Base-by-base conservation (phyloP, 306 rosid species). In the Quercus mongolica region DNA sequence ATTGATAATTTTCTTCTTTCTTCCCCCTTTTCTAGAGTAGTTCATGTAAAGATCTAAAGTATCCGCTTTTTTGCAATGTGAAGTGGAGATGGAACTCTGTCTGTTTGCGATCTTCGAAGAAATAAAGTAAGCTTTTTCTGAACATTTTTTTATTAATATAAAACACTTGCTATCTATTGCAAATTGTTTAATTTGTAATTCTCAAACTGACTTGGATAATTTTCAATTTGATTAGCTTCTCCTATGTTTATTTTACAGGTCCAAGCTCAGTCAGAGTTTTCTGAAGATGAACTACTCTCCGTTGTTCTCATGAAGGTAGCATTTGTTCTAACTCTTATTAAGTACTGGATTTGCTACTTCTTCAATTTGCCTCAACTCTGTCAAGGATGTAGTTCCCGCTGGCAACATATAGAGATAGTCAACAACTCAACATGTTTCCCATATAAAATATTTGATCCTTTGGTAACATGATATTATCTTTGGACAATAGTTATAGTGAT, bases 301-400 rank as follows among this genome's bases (percentile, higher is more conserved):
- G 90, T 94, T 75, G 97, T 94, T 85, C 73, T 92, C 76, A 89
- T 92, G 97, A 94, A 92, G 98, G 97, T 92, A 76, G 71, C 76
- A 33, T 74, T n/a, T 46, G 6, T 71, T 74, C 59, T 44, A 12
- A 46, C 46, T 57, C 6, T 72, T 25, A 25, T 77, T 0, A 58
- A 35, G 58, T 70, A 38, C 63, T 52, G 18, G 21, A 14, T 78
- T 59, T 65, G 1, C 25, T 31, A 5, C 8, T 8, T 65, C 51
- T 31, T 9, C 3, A 20, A 21, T 59, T 59, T 59, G 23, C 65
- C 1, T 46, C 1, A 46, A 46, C 7, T 46, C 46, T 57, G 67
- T 77, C 5, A 58, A 21, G 31, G 65, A 59, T 59, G 4, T 59
- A 25, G 28, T 59, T 20, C 0, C 3, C 1, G 26, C 26, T 21